These are phyloP conservation scores for Cryptococcus jaspeensis DNA, from an alignment of 1,284 basidiomycete genomes.

Conservation along the genomic window DNA sequence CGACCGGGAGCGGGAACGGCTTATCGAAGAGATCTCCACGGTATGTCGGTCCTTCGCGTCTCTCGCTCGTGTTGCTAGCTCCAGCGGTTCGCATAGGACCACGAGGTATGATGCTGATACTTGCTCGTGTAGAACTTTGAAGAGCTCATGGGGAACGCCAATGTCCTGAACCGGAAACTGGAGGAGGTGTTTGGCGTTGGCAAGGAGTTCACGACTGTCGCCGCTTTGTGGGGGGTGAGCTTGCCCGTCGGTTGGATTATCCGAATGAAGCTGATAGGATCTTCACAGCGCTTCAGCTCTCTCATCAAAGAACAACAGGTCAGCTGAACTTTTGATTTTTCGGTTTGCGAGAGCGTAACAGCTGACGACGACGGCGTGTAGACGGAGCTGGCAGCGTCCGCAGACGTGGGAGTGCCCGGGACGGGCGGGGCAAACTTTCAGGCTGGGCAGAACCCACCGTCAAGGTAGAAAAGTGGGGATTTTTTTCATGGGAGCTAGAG, in stretches of 20 bases:
- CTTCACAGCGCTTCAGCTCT: slow-evolving; percentile 36
- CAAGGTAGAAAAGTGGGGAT: too few species aligned
- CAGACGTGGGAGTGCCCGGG: slow-evolving; percentile 44
- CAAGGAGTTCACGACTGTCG: slow-evolving; percentile 86
- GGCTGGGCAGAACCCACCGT: slow-evolving; percentile 10
- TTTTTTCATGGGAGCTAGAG: too few species aligned
- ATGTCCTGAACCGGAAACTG: slow-evolving; percentile 84
- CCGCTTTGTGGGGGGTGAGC: slow-evolving; percentile 69
- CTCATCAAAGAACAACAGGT: slow-evolving; percentile 47
- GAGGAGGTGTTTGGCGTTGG: slow-evolving; percentile 91
- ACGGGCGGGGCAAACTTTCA: slow-evolving; percentile 45
- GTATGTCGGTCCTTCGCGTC: slow-evolving; percentile 27
- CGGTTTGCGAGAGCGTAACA: too few species aligned
- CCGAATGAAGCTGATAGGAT: neutral
- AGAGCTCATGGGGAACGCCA: slow-evolving; percentile 77
- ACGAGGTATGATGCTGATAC: neutral
- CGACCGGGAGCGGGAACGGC: slow-evolving; percentile 45
- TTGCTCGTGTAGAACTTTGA: slow-evolving; percentile 73
- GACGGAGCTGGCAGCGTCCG: slow-evolving; percentile 27
- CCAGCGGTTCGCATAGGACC: neutral
- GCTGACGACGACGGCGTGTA: slow-evolving; percentile 4
- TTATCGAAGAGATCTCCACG: slow-evolving; percentile 48
- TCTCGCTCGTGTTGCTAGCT: neutral
- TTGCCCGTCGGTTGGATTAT: too few species aligned
- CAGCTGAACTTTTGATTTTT: too few species aligned